A percentile compares a stretch with the other conserved stretches of the same genome.
These are phyloP conservation scores for Acarospora socialis DNA, from an alignment of 2,329 filamentous ascomycete genomes.

Conservation along the genomic window DNA sequence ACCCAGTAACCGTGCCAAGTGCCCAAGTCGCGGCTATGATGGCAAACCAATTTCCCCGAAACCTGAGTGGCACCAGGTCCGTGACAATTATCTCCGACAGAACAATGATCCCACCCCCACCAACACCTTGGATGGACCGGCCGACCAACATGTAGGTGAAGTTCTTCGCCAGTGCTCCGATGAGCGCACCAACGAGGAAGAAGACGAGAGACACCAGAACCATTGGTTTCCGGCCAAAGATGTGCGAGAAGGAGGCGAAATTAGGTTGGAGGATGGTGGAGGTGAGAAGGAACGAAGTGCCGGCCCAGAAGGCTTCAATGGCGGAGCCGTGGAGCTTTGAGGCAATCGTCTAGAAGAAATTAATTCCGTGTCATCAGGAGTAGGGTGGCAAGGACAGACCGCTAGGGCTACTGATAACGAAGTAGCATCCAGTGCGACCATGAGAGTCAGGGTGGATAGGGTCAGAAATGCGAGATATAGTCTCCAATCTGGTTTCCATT, in stretches of 20 bases:
- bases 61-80: constrained; percentile 29
- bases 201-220: constrained; percentile 27
- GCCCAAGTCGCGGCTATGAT: constrained; percentile 27
- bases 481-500: constrained; percentile 14
- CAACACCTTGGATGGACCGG: constrained; percentile 30
- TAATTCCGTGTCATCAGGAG: too few relatives aligned
- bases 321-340: constrained; percentile 37
- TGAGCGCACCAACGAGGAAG: constrained; percentile 31
- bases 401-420: constrained; percentile 48
- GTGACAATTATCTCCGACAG: constrained; percentile 31
- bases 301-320: constrained; percentile 56
- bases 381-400: constrained; percentile 14
- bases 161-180: constrained; percentile 27
- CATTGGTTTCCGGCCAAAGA: constrained; percentile 32
- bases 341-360: constrained; percentile 31
- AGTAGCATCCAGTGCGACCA: constrained; percentile 52
- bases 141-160: constrained; percentile 34
- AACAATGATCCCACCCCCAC: constrained; percentile 31
- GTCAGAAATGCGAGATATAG: constrained; percentile 38
- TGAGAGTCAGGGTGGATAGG: constrained; percentile 41
- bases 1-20: constrained; percentile 24
- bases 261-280: constrained; percentile 43
- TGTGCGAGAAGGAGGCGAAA: constrained; percentile 32
- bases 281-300: constrained; percentile 54
- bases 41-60: constrained; percentile 27